A percentile compares a stretch with the other conserved stretches of the same genome.
These are phyloP conservation scores for Ensete glaucum DNA, from an alignment of 176 grass and related monocot species.

Conservation along the genomic window DNA sequence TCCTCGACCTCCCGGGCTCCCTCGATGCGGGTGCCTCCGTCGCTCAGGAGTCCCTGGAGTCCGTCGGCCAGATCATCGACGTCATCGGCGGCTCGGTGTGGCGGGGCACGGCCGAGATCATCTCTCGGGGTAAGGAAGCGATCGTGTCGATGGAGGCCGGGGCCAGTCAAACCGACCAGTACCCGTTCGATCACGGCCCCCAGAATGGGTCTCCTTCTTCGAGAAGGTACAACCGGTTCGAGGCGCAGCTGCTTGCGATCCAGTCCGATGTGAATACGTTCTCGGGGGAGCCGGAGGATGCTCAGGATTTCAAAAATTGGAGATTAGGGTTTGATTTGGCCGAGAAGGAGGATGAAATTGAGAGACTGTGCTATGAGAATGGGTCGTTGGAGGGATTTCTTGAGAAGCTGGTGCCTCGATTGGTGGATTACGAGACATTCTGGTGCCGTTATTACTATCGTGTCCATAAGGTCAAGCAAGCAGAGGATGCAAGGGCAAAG, in stretches of 20 bases:
- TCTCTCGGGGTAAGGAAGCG: constrained; percentile 79
- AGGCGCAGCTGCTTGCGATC: constrained; percentile 63
- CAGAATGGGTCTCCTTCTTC: constrained; percentile 18
- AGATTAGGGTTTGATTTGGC: constrained; percentile 38
- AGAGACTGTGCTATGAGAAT: constrained; percentile 59
- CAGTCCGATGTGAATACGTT: constrained; percentile 62
- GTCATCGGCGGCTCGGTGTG: constrained; percentile 31
- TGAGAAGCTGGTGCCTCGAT: constrained; percentile 69
- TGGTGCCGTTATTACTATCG: constrained; percentile 83
- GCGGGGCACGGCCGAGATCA: constrained; percentile 39
- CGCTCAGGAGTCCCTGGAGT: constrained; percentile 24
- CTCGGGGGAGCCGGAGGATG: constrained; percentile 50
- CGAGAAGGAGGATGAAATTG: constrained; percentile 47
- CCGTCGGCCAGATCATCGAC: constrained; percentile 41
- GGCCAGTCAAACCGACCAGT: neutral
- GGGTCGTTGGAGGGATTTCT: constrained; percentile 68
- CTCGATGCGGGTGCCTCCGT: constrained; percentile 17
- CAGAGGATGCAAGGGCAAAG: constrained; percentile 77
- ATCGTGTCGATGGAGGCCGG: constrained; percentile 31
- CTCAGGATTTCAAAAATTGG: constrained; percentile 52
- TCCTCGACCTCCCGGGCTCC: constrained; percentile 42
- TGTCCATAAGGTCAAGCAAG: constrained; percentile 70
- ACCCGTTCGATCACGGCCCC: constrained; percentile 1
- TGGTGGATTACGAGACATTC: constrained; percentile 73
- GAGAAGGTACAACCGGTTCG: constrained; percentile 74